Conservation (phyloP, 1,284 basidiomycete genomes). For the Malassezia psittaci region DNA sequence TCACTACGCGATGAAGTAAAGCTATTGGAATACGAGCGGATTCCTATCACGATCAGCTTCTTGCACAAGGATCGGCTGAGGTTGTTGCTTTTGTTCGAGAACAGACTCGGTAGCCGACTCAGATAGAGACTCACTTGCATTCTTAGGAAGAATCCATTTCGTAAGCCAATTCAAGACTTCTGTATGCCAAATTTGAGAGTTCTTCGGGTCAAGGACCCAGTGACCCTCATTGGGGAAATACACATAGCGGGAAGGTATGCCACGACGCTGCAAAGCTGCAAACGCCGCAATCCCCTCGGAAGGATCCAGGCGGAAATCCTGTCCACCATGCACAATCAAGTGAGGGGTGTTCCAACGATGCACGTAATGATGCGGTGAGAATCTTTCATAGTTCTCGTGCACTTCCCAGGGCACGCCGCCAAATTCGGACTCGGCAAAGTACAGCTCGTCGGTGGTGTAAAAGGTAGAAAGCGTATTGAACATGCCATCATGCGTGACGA, state of each 20-base stretch:
- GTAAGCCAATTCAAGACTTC: constrained; percentile 32
- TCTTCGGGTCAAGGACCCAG: constrained; percentile 27
- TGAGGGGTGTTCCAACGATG: constrained; percentile 32
- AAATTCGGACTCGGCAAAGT: constrained; percentile 33
- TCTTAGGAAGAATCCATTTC: constrained; percentile 10
- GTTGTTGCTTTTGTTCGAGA: too few species aligned
- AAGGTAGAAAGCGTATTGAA: constrained; percentile 18
- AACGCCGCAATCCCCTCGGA: constrained; percentile 25
- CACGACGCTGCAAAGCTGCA: constrained; percentile 28
- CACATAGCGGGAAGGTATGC: constrained; percentile 25
- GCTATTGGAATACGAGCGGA: background rate
- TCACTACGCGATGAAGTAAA: background rate
- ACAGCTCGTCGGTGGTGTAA: constrained; percentile 35
- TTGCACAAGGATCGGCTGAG: too few species aligned
- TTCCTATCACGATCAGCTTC: too few species aligned
- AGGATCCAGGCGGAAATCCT: constrained; percentile 26
- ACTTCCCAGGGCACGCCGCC: constrained; percentile 24
- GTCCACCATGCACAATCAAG: constrained; percentile 30
- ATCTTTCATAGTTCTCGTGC: constrained; percentile 14
- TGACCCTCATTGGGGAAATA: constrained; percentile 33
- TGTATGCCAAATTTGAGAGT: constrained; percentile 28
- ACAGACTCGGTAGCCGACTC: too few species aligned
- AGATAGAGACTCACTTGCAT: too few species aligned
- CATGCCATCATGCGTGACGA: constrained; percentile 36
- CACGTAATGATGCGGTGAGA: constrained; percentile 19